Base-by-base conservation (phyloP, 352 stramenopile genomes). In the Phytophthora sojae region DNA sequence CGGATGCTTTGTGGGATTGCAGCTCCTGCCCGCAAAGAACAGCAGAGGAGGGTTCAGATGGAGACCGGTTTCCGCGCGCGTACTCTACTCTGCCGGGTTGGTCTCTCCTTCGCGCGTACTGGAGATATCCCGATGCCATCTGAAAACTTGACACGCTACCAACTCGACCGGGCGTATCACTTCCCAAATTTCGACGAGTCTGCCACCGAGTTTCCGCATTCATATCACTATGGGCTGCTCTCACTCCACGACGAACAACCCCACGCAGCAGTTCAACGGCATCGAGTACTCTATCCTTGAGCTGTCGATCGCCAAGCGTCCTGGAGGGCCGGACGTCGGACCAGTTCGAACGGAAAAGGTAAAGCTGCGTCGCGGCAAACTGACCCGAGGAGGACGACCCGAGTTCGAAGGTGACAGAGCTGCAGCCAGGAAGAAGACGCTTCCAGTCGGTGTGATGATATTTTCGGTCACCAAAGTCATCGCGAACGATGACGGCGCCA, bases 381-480 rank as follows among this genome's bases (percentile, higher is more conserved):
- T 25, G 17, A 55, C 32, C 23, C 49, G n/a, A 55, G 49, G 25
- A 4, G 45, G n/a, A n/a, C n/a, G 53, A 14, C 44, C 57, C 4
- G 57, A 55, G 35, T 2, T 49, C 8, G 60, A 67, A 47, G 19
- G 30, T 7, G 59, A 61, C 7, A 19, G 54, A 51, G 35, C 45
- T 7, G 23, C 37, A 56, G 23, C 30, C 39, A 75, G 62, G 35
- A 21, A 23, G 42, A 69, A 61, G 15, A 67, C 50, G 37, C 42
- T 73, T 4, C 49, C 69, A 47, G 19, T 15, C 56, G 58, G 58
- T 26, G 39, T 57, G 14, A 35, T 80, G 12, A 37, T 47, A 0
- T 80, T 80, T n/a, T 57, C 52, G 8, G 25, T 71, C 47, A 80
- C 79, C 57, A 82, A 83, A 60, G 75, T 78, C 45, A 74, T 88